Percentiles rank a stretch among this genome's conserved stretches.
phyloP scores from a whole-genome alignment of 2,329 filamentous ascomycete genomes.

The Orbilia quercus region DNA sequence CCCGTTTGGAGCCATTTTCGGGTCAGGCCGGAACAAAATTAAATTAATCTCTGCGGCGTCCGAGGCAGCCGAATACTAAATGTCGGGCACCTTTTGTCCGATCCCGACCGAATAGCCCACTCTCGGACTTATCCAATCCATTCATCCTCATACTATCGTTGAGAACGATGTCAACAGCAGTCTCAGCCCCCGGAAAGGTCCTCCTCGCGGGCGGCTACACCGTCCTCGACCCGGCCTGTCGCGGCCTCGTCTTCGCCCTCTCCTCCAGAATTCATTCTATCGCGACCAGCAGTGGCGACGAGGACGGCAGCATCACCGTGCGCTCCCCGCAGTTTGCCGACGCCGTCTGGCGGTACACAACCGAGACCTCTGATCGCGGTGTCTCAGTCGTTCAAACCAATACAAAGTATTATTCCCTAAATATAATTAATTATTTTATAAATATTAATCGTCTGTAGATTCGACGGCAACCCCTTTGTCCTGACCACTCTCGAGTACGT shows the following conservation, averaged over 20 bases:
- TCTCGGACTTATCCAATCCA: constrained; percentile 1
- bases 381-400: constrained; percentile 80
- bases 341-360: constrained; percentile 91
- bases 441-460: constrained; percentile 7
- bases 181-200: constrained; percentile 96
- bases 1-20: constrained; percentile 22
- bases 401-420: constrained; percentile 59
- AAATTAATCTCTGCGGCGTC: too few species aligned
- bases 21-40: constrained; percentile 38
- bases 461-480: constrained; percentile 79
- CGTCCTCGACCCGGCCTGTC: constrained; percentile 87
- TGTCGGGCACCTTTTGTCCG: too few species aligned
- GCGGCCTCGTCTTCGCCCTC: constrained; percentile 77
- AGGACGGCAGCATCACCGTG: constrained; percentile 78
- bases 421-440: neutral
- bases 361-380: constrained; percentile 67
- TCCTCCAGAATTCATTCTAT: constrained; percentile 75
- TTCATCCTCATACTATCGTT: too few species aligned
- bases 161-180: constrained; percentile 67
- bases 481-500: constrained; percentile 90
- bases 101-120: too few species aligned
- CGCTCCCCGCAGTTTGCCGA: constrained; percentile 89
- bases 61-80: too few species aligned
- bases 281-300: constrained; percentile 66
- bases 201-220: constrained; percentile 94